These are phyloP conservation scores for Cercospora zeae-maydis DNA, from an alignment of 2,329 filamentous ascomycete species.

Conservation along the genomic window DNA sequence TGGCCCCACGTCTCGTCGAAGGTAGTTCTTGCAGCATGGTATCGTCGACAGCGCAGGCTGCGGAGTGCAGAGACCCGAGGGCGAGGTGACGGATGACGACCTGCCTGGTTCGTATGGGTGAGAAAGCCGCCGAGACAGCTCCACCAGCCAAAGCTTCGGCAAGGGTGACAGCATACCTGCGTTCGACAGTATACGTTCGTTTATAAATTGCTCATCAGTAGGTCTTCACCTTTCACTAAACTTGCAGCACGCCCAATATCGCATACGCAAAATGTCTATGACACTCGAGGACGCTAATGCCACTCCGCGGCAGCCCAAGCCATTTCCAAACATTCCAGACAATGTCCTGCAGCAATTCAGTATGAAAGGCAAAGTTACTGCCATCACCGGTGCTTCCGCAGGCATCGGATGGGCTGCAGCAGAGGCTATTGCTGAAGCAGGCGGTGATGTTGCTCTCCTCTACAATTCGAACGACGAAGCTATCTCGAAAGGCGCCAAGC, in stretches of 20 bases:
- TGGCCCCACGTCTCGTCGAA: neutral
- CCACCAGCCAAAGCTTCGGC: slow-evolving; percentile 10
- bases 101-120: neutral
- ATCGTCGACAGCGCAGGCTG: neutral
- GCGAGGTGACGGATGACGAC: neutral
- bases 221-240: neutral
- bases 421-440: slow-evolving; percentile 82
- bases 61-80: neutral
- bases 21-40: neutral
- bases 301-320: slow-evolving; percentile 25
- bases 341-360: slow-evolving; percentile 56
- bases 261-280: slow-evolving; percentile 33
- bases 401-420: slow-evolving; percentile 86
- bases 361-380: slow-evolving; percentile 72
- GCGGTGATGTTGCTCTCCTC: slow-evolving; percentile 81
- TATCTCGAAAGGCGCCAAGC: slow-evolving; percentile 2
- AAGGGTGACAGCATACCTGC: slow-evolving; percentile 4
- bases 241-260: neutral
- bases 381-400: slow-evolving; percentile 84
- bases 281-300: slow-evolving; percentile 27
- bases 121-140: neutral
- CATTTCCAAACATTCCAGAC: slow-evolving; percentile 29
- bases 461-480: slow-evolving; percentile 70
- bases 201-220: neutral
- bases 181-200: neutral